Evolutionary conservation across 2,329 filamentous ascomycete genomes (phyloP).

Genomic region (Teratosphaeria gauchensis): DNA sequence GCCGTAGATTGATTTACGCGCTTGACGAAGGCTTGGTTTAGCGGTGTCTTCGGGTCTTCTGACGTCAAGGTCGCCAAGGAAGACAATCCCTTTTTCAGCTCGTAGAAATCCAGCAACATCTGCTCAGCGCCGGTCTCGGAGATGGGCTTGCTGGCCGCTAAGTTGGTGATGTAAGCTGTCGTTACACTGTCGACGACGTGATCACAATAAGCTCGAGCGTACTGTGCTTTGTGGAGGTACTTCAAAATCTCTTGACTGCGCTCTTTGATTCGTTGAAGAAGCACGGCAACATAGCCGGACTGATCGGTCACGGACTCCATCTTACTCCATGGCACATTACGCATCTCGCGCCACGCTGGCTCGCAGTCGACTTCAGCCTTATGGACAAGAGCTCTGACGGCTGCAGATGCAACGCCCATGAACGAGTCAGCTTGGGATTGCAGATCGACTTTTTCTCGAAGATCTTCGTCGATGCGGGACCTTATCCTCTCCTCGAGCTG

Average conservation of each 20-base stretch:
- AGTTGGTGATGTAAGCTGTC: constrained; percentile 67
- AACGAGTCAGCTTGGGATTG: constrained; percentile 92
- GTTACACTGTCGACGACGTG: constrained; percentile 86
- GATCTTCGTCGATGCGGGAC: constrained; percentile 71
- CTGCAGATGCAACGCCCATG: constrained; percentile 83
- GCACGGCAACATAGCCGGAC: constrained; percentile 78
- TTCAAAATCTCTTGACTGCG: constrained; percentile 66
- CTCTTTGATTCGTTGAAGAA: constrained; percentile 63
- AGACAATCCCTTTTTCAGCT: constrained; percentile 68
- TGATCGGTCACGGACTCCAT: constrained; percentile 91
- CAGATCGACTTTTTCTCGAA: constrained; percentile 69
- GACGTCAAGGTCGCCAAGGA: constrained; percentile 55
- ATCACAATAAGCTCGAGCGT: constrained; percentile 88
- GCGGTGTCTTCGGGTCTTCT: constrained; percentile 38
- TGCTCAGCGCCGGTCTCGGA: constrained; percentile 93
- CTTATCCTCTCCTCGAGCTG: constrained; percentile 94
- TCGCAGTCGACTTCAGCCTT: constrained; percentile 77
- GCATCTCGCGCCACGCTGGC: constrained; percentile 91
- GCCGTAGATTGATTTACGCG: constrained; percentile 73
- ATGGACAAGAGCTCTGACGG: constrained; percentile 73
- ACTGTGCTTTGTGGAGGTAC: constrained; percentile 79
- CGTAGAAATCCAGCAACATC: constrained; percentile 95
- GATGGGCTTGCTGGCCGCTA: constrained; percentile 82
- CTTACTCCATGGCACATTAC: constrained; percentile 86
- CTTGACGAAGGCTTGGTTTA: constrained; percentile 64